Evolutionary conservation across 1,139 yeast species (phyloP).

Genomic region (Suhomyces choctaworum): DNA sequence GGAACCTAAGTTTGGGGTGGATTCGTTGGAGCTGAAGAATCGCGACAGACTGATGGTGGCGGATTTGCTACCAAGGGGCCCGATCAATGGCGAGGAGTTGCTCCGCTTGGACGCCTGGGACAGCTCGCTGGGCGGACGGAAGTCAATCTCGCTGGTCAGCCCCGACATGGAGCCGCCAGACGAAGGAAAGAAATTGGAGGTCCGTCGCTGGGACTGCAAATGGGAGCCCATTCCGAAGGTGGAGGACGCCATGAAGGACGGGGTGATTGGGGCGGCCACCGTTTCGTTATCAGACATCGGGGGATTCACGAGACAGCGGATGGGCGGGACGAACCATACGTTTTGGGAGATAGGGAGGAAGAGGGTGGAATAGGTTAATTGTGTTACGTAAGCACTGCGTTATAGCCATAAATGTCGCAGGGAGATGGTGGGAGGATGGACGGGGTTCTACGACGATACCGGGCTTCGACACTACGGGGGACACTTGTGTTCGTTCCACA

Average conservation of each 20-base stretch:
- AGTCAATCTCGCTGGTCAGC: conserved; percentile 7
- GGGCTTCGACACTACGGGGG: no score
- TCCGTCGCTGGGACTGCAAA: conserved; percentile 14
- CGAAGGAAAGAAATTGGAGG: conserved; percentile 21
- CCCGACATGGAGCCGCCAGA: conserved; percentile 4
- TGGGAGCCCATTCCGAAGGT: conserved; percentile 9
- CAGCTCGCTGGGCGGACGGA: conserved; percentile 5
- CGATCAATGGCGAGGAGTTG: conserved; percentile 18
- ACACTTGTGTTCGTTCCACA: no score
- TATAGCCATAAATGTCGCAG: no score
- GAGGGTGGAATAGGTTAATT: no score
- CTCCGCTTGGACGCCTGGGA: conserved; percentile 11
- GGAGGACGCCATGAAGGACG: conserved; percentile 9
- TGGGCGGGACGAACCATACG: no score
- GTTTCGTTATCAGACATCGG: conserved; percentile 12
- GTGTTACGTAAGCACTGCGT: not conserved
- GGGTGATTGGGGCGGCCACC: conserved; percentile 10
- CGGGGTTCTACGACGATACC: no score
- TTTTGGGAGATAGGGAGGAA: no score
- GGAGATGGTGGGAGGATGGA: no score
- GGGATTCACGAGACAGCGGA: not conserved
- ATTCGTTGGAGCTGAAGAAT: conserved; percentile 8
- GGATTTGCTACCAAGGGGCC: conserved; percentile 8
- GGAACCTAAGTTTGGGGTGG: conserved; percentile 6
- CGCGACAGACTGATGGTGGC: conserved; percentile 5